Evolutionary conservation across 306 rosid species (phyloP).

Genomic region (Pyrus betulifolia): DNA sequence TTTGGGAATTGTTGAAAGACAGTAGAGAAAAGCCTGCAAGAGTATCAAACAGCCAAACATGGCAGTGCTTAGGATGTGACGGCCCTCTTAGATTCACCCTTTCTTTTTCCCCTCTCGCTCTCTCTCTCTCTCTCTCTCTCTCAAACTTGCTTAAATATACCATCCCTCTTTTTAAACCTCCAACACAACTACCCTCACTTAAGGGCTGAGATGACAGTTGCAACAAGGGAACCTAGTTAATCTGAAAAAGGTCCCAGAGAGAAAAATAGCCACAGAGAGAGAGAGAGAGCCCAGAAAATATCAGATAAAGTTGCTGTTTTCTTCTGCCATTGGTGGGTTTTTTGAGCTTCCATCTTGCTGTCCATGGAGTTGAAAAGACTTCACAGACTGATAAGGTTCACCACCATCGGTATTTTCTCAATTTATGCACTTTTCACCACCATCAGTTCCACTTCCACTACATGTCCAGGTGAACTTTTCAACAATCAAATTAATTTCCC

Average conservation of each 20-base stretch:
- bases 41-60: constrained; percentile 60
- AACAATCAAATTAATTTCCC: background rate
- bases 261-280: background rate
- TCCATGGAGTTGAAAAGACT: constrained; percentile 68
- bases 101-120: background rate
- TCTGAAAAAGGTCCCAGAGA: background rate
- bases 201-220: constrained; percentile 17
- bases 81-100: constrained; percentile 34
- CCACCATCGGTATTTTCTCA: constrained; percentile 32
- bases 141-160: constrained; percentile 21
- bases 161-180: background rate
- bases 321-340: background rate
- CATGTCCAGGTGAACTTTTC: constrained; percentile 9
- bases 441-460: constrained; percentile 21
- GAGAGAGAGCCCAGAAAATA: background rate
- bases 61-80: constrained; percentile 56
- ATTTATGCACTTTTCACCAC: constrained; percentile 32
- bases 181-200: background rate
- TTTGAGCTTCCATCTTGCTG: constrained; percentile 7
- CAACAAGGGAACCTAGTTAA: background rate
- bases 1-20: constrained; percentile 36
- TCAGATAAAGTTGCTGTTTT: background rate
- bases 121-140: constrained; percentile 8
- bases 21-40: constrained; percentile 60
- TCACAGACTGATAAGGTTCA: constrained; percentile 17